phyloP scores from a whole-genome alignment of 1,284 basidiomycete species.

The Ganoderma meredithae region DNA sequence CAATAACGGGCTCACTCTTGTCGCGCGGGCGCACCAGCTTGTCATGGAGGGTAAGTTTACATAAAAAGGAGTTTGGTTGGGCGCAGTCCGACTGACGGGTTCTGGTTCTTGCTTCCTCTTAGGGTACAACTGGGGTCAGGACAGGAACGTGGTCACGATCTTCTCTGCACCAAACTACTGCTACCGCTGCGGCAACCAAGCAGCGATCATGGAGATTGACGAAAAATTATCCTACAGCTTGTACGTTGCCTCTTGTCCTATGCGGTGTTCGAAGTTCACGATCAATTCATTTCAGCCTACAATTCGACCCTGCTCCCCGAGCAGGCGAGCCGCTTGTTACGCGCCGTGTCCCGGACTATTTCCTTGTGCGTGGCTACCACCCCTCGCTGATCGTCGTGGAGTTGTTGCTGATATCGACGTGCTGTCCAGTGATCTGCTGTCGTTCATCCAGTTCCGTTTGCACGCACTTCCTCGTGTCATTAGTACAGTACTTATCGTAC shows the following conservation, averaged over 20 bases:
- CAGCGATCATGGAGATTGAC: conserved; percentile 99
- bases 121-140: conserved; percentile 98
- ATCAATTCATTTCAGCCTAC: conserved; percentile 68
- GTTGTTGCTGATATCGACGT: conserved; percentile 8
- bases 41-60: conserved; percentile 91
- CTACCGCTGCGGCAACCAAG: conserved; percentile 99
- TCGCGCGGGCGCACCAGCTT: conserved; percentile 95
- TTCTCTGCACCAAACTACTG: conserved; percentile 99
- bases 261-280: conserved; percentile 13
- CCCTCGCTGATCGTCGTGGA: neutral
- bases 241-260: conserved; percentile 52
- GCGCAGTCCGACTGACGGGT: conserved; percentile 20
- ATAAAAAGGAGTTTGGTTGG: conserved; percentile 13
- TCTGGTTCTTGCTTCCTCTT: conserved; percentile 5
- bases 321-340: conserved; percentile 98
- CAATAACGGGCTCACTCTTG: conserved; percentile 97
- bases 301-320: conserved; percentile 99
- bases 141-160: conserved; percentile 99
- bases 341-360: conserved; percentile 98
- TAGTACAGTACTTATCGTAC: conserved; percentile 34
- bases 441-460: conserved; percentile 12
- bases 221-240: conserved; percentile 97
- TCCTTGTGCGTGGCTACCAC: conserved; percentile 65
- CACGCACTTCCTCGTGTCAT: conserved; percentile 19
- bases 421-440: conserved; percentile 36